Percentiles rank a stretch among this genome's conserved stretches.
Conservation (phyloP, 768 basidiomycete species). For the Tremella fuciformis region DNA sequence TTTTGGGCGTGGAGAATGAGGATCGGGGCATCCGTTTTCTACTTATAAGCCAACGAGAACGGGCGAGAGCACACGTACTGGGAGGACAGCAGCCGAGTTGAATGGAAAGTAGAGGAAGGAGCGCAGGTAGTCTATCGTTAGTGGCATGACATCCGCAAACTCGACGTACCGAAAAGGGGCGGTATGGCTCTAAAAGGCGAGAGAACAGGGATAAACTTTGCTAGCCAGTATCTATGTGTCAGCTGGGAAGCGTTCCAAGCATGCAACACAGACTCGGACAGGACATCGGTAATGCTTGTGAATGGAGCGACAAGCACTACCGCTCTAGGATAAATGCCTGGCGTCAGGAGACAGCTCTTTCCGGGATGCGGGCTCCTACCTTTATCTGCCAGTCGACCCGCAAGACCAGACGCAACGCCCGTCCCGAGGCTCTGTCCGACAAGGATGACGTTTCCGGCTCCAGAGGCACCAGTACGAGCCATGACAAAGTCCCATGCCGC, state of each 20-base stretch:
- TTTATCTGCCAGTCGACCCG: slow-evolving; percentile 54
- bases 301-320: slow-evolving; percentile 56
- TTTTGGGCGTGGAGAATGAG: slow-evolving; percentile 72
- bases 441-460: slow-evolving; percentile 61
- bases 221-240: slow-evolving; percentile 57
- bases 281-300: slow-evolving; percentile 57
- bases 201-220: slow-evolving; percentile 68
- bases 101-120: slow-evolving; percentile 24
- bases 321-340: slow-evolving; percentile 52
- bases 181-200: slow-evolving; percentile 68
- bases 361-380: slow-evolving; percentile 32
- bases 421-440: slow-evolving; percentile 89
- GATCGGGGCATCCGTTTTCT: slow-evolving; percentile 68
- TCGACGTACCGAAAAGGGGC: slow-evolving; percentile 59
- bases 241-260: not conserved
- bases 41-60: slow-evolving; percentile 1
- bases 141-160: not conserved
- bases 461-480: not conserved
- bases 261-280: slow-evolving; percentile 57
- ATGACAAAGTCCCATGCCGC: slow-evolving; percentile 78
- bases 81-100: slow-evolving; percentile 23
- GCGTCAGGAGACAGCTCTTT: not conserved
- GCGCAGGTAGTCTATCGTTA: slow-evolving; percentile 12
- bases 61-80: slow-evolving; percentile 14
- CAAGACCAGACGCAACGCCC: slow-evolving; percentile 61